phyloP scores from a whole-genome alignment of 73 alveolate genomes.

The Vitrella brassicaformis region DNA sequence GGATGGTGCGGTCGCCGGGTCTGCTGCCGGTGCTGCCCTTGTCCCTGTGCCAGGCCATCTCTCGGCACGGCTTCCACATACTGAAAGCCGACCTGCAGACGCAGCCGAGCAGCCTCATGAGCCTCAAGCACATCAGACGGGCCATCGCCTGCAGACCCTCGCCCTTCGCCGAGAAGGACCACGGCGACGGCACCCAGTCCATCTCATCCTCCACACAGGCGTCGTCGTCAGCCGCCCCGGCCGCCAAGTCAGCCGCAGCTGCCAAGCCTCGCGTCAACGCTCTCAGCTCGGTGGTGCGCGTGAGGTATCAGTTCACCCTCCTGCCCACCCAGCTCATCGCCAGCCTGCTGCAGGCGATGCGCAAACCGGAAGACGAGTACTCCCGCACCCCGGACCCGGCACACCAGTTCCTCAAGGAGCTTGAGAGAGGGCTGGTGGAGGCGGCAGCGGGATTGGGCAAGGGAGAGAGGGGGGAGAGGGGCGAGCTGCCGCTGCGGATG shows the following conservation, averaged over 20 bases:
- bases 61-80: too few relatives aligned
- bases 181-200: too few relatives aligned
- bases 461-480: neutral
- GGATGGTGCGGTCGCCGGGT: too few relatives aligned
- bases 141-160: too few relatives aligned
- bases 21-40: too few relatives aligned
- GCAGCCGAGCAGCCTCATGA: too few relatives aligned
- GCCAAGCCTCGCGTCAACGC: neutral
- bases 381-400: neutral
- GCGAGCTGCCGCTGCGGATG: neutral
- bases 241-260: neutral
- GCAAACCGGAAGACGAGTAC: neutral
- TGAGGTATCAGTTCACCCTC: neutral
- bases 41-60: too few relatives aligned
- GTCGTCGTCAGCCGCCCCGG: neutral
- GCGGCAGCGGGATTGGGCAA: neutral
- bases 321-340: neutral
- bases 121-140: too few relatives aligned
- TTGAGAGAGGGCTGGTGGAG: neutral
- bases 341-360: neutral
- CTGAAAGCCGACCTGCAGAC: too few relatives aligned
- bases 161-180: too few relatives aligned
- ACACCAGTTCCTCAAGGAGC: neutral
- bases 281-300: neutral
- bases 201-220: too few relatives aligned